phyloP scores from a whole-genome alignment of 352 stramenopile genomes.

The Blastocystis sp. region DNA sequence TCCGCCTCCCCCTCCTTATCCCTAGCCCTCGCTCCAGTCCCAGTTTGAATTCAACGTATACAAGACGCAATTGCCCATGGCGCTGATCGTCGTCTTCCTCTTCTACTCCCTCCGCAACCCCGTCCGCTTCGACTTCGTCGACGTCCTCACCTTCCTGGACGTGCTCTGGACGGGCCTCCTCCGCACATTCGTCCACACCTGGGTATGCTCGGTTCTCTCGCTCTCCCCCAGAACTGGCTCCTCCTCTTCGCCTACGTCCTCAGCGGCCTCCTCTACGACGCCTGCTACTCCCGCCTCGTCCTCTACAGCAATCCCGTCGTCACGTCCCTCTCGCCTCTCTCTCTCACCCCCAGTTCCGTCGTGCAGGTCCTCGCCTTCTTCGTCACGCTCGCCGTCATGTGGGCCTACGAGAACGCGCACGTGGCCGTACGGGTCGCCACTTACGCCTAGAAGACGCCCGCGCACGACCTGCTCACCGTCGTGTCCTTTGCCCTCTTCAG shows the following conservation, averaged over 20 bases:
- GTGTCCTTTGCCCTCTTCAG: conserved; percentile 58
- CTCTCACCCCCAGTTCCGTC: background rate
- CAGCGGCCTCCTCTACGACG: conserved; percentile 4
- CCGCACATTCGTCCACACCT: background rate
- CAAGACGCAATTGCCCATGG: background rate
- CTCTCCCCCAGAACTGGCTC: conserved; percentile 10
- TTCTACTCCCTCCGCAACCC: conserved; percentile 10
- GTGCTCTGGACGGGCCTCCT: background rate
- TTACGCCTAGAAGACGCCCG: background rate
- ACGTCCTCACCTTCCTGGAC: conserved; percentile 21
- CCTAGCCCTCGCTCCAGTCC: conserved; percentile 34
- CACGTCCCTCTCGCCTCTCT: background rate
- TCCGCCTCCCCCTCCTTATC: background rate
- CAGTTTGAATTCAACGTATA: conserved; percentile 57
- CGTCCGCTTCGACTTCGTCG: conserved; percentile 11
- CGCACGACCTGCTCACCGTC: conserved; percentile 36
- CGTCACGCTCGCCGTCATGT: conserved; percentile 13
- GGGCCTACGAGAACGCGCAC: conserved; percentile 32
- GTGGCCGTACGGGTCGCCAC: background rate
- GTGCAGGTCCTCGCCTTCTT: conserved; percentile 25
- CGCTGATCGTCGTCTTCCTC: conserved; percentile 1
- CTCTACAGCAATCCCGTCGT: conserved; percentile 21
- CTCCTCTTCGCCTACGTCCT: background rate
- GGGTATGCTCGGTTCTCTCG: background rate
- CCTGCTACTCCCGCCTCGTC: conserved; percentile 10